phyloP scores from a whole-genome alignment of 176 grass and related monocot species.

The Oropetium thomaeum region DNA sequence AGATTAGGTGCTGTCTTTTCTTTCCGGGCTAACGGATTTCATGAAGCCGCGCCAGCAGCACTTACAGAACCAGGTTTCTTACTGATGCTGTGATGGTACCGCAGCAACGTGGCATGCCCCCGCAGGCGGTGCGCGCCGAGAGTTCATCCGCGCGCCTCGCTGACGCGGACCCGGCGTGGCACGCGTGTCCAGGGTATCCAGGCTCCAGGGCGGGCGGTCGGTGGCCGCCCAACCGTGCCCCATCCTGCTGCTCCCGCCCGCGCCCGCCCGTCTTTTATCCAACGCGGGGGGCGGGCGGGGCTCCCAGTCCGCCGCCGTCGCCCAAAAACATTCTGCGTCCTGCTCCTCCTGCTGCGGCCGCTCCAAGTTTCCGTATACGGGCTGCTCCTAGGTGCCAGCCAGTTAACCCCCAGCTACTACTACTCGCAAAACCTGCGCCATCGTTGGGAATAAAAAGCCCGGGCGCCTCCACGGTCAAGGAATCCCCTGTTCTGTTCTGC shows the following conservation, averaged over 20 bases:
- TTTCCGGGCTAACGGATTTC: not conserved
- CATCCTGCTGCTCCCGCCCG: not conserved
- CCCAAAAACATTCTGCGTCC: conserved; percentile 22
- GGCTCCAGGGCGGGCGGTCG: not conserved
- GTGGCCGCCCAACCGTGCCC: not conserved
- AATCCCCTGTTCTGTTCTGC: not conserved
- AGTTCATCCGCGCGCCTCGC: not conserved
- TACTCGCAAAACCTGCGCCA: not conserved
- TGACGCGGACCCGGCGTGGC: not conserved
- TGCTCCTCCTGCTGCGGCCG: not conserved
- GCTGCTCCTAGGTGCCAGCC: not conserved
- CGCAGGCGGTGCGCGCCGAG: not conserved
- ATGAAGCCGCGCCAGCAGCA: too few relatives aligned
- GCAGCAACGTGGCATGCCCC: conserved; percentile 1
- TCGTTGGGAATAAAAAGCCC: conserved; percentile 16
- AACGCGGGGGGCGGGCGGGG: too few relatives aligned
- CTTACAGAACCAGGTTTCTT: not conserved
- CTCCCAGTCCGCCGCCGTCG: not conserved
- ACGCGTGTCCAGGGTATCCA: conserved; percentile 30
- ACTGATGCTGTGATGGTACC: not conserved
- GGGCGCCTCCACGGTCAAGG: not conserved
- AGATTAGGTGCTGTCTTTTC: not conserved
- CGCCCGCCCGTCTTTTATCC: not conserved
- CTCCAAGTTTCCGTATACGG: conserved; percentile 9
- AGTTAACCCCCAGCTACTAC: not conserved